phyloP scores from a whole-genome alignment of 2,329 filamentous ascomycete species.

The Monosporascus sp. region DNA sequence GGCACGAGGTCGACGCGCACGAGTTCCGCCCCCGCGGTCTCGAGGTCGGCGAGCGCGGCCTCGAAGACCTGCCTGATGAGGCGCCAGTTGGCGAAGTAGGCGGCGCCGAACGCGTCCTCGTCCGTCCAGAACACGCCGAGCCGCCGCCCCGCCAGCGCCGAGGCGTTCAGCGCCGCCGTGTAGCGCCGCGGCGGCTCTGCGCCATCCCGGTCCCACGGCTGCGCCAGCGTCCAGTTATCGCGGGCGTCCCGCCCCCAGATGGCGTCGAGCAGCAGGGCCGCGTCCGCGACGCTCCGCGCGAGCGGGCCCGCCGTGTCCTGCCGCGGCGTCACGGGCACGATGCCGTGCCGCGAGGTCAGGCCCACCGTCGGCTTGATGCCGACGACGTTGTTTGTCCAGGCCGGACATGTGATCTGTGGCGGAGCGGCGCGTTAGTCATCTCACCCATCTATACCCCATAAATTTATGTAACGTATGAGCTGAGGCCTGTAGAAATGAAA shows the following conservation, averaged over 20 bases:
- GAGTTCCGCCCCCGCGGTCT: slow-evolving; percentile 9
- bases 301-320: slow-evolving; percentile 68
- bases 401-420: slow-evolving; percentile 48
- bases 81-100: slow-evolving; percentile 1
- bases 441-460: no score
- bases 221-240: slow-evolving; percentile 62
- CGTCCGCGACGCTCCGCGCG: slow-evolving; percentile 64
- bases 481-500: no score
- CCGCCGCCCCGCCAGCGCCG: neutral
- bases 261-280: slow-evolving; percentile 59
- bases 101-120: neutral
- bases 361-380: slow-evolving; percentile 75
- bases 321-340: slow-evolving; percentile 58
- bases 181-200: neutral
- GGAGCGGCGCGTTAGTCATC: no score
- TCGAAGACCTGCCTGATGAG: slow-evolving; percentile 8
- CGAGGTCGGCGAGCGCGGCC: slow-evolving; percentile 6
- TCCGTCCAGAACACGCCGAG: slow-evolving; percentile 5
- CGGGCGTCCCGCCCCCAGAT: slow-evolving; percentile 61
- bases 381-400: slow-evolving; percentile 55
- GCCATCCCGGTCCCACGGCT: slow-evolving; percentile 22
- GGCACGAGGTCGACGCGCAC: slow-evolving; percentile 6
- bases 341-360: slow-evolving; percentile 58
- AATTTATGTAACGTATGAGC: no score
- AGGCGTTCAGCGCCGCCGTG: neutral